A percentile compares a stretch with the other conserved stretches of the same genome.
These are phyloP conservation scores for Irpex sp. DNA, from an alignment of 1,284 basidiomycete genomes.

Conservation along the genomic window DNA sequence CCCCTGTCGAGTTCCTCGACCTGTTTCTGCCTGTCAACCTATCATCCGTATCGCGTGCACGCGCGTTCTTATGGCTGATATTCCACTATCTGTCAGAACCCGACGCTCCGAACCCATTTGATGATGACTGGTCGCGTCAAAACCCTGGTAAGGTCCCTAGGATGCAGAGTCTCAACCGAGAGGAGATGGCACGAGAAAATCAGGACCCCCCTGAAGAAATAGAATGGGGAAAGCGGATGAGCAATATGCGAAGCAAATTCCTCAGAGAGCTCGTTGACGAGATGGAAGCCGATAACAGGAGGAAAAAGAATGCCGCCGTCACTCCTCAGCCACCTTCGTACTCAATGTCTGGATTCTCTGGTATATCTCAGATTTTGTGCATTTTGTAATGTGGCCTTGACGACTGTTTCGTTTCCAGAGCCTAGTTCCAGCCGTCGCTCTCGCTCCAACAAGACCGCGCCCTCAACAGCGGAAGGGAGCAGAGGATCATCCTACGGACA, in stretches of 20 bases:
- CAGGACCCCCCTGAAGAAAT: constrained; percentile 38
- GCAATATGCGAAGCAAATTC: constrained; percentile 34
- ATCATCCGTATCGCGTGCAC: constrained; percentile 67
- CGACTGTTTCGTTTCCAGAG: constrained; percentile 15
- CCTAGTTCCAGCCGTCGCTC: constrained; percentile 23
- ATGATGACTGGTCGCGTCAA: constrained; percentile 34
- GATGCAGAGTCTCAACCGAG: constrained; percentile 29
- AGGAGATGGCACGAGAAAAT: constrained; percentile 37
- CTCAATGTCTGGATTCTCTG: constrained; percentile 17
- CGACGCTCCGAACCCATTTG: constrained; percentile 37
- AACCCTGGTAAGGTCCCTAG: constrained; percentile 37
- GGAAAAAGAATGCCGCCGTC: constrained; percentile 25
- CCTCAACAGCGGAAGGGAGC: constrained; percentile 25
- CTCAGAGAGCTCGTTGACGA: constrained; percentile 37
- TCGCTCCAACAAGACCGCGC: constrained; percentile 20
- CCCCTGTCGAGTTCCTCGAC: constrained; percentile 73
- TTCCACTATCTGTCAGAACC: constrained; percentile 47
- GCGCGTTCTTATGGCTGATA: constrained; percentile 59
- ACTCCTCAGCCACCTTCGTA: constrained; percentile 16
- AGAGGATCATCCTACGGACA: constrained; percentile 29
- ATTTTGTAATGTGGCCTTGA: not conserved
- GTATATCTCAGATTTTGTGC: constrained; percentile 14
- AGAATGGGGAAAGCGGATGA: constrained; percentile 39
- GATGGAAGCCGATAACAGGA: constrained; percentile 30
- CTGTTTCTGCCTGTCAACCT: constrained; percentile 75